These are phyloP conservation scores for Ochromonas danica DNA, from an alignment of 108 stramenopile species.

Conservation along the genomic window DNA sequence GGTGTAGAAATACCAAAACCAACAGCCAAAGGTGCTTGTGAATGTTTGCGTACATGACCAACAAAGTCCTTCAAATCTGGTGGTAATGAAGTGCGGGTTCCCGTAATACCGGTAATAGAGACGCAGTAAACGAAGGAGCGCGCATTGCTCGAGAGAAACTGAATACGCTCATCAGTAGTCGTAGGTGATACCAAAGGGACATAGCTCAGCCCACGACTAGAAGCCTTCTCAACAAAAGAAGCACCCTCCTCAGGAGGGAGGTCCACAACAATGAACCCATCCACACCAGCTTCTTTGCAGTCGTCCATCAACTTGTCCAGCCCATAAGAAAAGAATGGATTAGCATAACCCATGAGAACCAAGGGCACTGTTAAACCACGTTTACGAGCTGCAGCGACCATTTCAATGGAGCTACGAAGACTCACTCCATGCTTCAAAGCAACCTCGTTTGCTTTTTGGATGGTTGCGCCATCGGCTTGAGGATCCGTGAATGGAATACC, in stretches of 20 bases:
- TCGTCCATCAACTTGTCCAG: conserved; percentile 79
- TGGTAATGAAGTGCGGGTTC: conserved; percentile 70
- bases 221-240: conserved; percentile 73
- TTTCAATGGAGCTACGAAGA: conserved; percentile 73
- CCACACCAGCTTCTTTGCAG: conserved; percentile 66
- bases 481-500: conserved; percentile 98
- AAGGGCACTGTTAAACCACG: conserved; percentile 92
- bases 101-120: conserved; percentile 92
- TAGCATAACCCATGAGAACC: conserved; percentile 97
- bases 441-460: conserved; percentile 82
- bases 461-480: conserved; percentile 96
- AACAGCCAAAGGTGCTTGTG: conserved; percentile 73
- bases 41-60: conserved; percentile 64
- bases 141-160: conserved; percentile 74
- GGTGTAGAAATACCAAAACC: conserved; percentile 92
- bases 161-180: conserved; percentile 86
- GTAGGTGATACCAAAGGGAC: conserved; percentile 93
- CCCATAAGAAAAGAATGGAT: conserved; percentile 92
- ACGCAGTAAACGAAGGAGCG: conserved; percentile 89
- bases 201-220: conserved; percentile 77
- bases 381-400: conserved; percentile 76
- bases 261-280: conserved; percentile 98
- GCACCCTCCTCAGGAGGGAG: conserved; percentile 88
- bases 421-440: conserved; percentile 82
- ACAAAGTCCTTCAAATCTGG: conserved; percentile 82